phyloP scores from a whole-genome alignment of 345 rosid genomes.

The Crucihimalaya himalaica region DNA sequence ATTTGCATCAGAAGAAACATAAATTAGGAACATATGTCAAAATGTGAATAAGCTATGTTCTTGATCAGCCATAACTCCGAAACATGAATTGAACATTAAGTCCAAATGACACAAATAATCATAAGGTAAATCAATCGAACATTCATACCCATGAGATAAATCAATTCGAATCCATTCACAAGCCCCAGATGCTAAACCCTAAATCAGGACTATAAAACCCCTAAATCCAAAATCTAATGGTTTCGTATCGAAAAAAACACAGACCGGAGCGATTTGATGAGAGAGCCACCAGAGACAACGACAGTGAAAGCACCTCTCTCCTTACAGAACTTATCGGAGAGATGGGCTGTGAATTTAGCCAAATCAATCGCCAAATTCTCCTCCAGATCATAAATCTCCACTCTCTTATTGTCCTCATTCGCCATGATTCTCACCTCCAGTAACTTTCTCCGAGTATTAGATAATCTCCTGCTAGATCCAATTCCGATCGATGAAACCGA shows the following conservation, averaged over 20 bases:
- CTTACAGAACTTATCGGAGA: constrained; percentile 62
- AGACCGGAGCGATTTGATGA: constrained; percentile 70
- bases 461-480: neutral
- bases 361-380: constrained; percentile 63
- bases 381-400: constrained; percentile 60
- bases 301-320: constrained; percentile 77
- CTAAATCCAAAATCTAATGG: neutral
- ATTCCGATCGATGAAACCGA: constrained; percentile 40
- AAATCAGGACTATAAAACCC: neutral
- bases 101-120: neutral
- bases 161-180: neutral
- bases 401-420: constrained; percentile 41
- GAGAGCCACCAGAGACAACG: constrained; percentile 83
- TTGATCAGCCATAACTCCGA: neutral
- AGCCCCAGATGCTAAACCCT: neutral
- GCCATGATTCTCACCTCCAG: constrained; percentile 36
- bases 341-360: constrained; percentile 66
- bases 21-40: neutral
- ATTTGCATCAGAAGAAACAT: neutral
- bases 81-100: neutral
- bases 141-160: neutral
- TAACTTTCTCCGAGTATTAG: constrained; percentile 24
- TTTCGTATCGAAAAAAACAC: constrained; percentile 10
- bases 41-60: constrained; percentile 5
- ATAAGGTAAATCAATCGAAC: neutral